These are phyloP conservation scores for Aspergillus calidoustus DNA, from an alignment of 2,329 filamentous ascomycete species.

Conservation along the genomic window DNA sequence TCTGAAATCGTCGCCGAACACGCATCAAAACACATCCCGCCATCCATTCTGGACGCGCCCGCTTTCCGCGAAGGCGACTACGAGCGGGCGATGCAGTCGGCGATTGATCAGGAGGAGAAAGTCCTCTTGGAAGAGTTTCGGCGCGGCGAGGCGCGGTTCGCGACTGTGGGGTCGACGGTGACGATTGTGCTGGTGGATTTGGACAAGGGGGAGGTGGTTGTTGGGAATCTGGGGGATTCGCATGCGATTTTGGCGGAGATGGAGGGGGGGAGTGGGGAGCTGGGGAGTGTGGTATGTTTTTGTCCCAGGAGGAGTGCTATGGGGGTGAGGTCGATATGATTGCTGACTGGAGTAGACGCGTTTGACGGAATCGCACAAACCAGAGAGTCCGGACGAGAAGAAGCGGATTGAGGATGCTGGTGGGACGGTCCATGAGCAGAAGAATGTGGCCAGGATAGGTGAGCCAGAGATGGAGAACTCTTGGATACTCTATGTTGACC, in stretches of 20 bases:
- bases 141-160: constrained; percentile 9
- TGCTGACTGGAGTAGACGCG: constrained; percentile 2
- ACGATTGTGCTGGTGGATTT: constrained; percentile 11
- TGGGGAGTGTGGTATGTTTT: constrained; percentile 4
- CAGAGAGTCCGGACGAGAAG: constrained; percentile 2
- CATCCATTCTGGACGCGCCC: neutral
- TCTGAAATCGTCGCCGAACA: constrained; percentile 9
- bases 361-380: constrained; percentile 15
- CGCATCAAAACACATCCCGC: constrained; percentile 2
- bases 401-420: constrained; percentile 16
- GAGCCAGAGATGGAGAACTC: neutral
- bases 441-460: constrained; percentile 14
- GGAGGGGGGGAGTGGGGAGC: neutral
- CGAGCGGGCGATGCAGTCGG: constrained; percentile 12
- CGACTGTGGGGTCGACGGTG: constrained; percentile 13
- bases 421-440: constrained; percentile 3
- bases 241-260: constrained; percentile 11
- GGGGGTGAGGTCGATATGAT: no score
- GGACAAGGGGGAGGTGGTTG: constrained; percentile 8
- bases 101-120: constrained; percentile 9
- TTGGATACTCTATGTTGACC: neutral
- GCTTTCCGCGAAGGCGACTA: neutral
- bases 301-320: no score
- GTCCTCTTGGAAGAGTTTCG: constrained; percentile 7
- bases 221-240: constrained; percentile 19